Base-by-base conservation (phyloP, 2,329 filamentous ascomycete genomes). In the Helotiales sp. region DNA sequence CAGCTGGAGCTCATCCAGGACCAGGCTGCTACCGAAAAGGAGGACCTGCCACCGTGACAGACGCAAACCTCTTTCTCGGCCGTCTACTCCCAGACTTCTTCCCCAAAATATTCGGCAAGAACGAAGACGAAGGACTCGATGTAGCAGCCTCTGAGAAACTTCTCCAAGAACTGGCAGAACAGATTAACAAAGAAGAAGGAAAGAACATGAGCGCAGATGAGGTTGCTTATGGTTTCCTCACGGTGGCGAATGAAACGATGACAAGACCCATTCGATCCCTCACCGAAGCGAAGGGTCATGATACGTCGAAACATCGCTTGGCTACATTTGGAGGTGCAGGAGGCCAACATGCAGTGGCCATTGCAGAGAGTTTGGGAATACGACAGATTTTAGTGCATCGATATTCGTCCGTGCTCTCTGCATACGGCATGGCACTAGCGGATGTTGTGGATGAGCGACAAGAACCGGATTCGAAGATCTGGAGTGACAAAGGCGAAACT, bases 371-470 rank as follows among this genome's bases (percentile, higher is more conserved):
- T 2, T 77, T 97, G 1, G 91, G 91, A 0, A 92, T 96, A 63
- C 84, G 82, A 24, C 91, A 96, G 70, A 95, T 96, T 31, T 79
- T 97, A 9, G 81, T 96, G 2, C 92, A 96, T 71, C 80, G 89
- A 52, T 96, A 96, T 72, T 96, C 91, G 0, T 96, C 91, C 0
- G 90, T 96, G 0, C 79, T 96, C 0, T 96, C 91, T 0, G 92
- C 92, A 0, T 96, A 96, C 65, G 92, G 92, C 8, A 96, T 96
- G 90, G 91, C 92, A 0, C 76, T 97, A 4, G 93, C 93, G 10
- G 93, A 97, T 68, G 92, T 96, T 0, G 93, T 97, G 0, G 91
- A 96, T 63, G 93, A 97, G 74, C 82, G 88, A 29, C 93, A 97
- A 69, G 90, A 93, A 69, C 89, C 90, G 4, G 83, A 86, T 34